Percentiles rank a stretch among this genome's conserved stretches.
These are phyloP conservation scores for Anthracocystis setariae DNA, from an alignment of 1,284 basidiomycete species.

Conservation along the genomic window DNA sequence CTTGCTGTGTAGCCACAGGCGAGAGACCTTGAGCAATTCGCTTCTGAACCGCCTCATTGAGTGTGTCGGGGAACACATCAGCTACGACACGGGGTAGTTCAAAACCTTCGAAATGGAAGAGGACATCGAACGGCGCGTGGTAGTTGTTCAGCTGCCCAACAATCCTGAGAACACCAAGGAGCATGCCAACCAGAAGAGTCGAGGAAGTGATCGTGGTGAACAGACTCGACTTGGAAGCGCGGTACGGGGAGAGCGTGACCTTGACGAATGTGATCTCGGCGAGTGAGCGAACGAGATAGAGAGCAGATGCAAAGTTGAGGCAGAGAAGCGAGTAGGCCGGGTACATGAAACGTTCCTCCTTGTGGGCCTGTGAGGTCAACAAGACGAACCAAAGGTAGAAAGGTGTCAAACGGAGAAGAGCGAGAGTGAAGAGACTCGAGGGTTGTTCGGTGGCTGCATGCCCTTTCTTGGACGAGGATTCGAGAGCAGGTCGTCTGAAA, in stretches of 20 bases:
- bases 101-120: conserved; percentile 77
- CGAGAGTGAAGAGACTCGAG: conserved; percentile 68
- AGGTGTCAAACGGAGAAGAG: conserved; percentile 80
- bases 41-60: conserved; percentile 24
- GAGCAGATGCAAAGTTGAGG: conserved; percentile 88
- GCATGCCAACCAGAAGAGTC: conserved; percentile 74
- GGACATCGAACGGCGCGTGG: conserved; percentile 83
- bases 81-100: conserved; percentile 79
- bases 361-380: conserved; percentile 85
- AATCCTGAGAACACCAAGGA: conserved; percentile 82
- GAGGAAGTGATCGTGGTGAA: conserved; percentile 81
- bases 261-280: conserved; percentile 48
- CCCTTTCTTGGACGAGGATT: conserved; percentile 24
- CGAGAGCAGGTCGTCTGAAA: conserved; percentile 76
- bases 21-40: conserved; percentile 37
- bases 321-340: conserved; percentile 90
- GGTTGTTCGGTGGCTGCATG: conserved; percentile 23
- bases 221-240: conserved; percentile 67
- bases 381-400: conserved; percentile 89
- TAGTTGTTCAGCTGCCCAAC: conserved; percentile 87
- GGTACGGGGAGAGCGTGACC: conserved; percentile 56
- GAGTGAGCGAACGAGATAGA: conserved; percentile 72
- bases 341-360: conserved; percentile 98
- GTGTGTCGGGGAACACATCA: conserved; percentile 23
- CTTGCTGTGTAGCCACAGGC: conserved; percentile 32